A percentile compares a stretch with the other conserved stretches of the same genome.
phyloP scores from a whole-genome alignment of 257 asterid genomes.

The Cynanchum wilfordii region DNA sequence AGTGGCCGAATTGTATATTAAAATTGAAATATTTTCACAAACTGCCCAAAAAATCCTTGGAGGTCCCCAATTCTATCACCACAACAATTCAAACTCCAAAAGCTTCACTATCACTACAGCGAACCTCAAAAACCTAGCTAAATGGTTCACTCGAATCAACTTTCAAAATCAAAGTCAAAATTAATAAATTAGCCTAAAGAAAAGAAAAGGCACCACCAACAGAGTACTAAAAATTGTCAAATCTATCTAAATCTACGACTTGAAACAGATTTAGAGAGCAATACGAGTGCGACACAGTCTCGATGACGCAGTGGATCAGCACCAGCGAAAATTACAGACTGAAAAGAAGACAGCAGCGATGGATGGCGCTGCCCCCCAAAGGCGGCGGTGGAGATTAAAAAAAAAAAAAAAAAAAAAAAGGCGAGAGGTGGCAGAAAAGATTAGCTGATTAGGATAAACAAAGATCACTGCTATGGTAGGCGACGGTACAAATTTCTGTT shows the following conservation, averaged over 20 bases:
- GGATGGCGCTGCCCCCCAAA: not conserved
- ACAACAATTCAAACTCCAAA: not conserved
- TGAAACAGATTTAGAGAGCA: not conserved
- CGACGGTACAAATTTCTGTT: no score
- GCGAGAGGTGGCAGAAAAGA: not conserved
- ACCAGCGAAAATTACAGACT: not conserved
- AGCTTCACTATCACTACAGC: not conserved
- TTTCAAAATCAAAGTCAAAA: not conserved
- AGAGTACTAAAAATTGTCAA: not conserved
- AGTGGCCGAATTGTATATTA: not conserved
- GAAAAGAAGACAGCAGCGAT: not conserved
- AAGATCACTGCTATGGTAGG: not conserved
- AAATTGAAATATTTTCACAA: not conserved
- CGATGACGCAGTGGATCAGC: not conserved
- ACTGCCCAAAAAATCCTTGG: not conserved
- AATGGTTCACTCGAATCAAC: not conserved
- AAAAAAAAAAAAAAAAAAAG: not conserved
- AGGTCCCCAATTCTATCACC: not conserved
- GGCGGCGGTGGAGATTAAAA: not conserved
- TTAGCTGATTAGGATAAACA: not conserved
- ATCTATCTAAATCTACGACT: slow-evolving; percentile 3
- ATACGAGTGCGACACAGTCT: not conserved
- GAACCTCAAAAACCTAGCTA: not conserved
- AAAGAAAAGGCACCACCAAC: not conserved
- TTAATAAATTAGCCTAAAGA: not conserved